Percentiles rank a stretch among this genome's conserved stretches.
Conservation (phyloP, 2,329 filamentous ascomycete species). For the Penicillium nordicum region DNA sequence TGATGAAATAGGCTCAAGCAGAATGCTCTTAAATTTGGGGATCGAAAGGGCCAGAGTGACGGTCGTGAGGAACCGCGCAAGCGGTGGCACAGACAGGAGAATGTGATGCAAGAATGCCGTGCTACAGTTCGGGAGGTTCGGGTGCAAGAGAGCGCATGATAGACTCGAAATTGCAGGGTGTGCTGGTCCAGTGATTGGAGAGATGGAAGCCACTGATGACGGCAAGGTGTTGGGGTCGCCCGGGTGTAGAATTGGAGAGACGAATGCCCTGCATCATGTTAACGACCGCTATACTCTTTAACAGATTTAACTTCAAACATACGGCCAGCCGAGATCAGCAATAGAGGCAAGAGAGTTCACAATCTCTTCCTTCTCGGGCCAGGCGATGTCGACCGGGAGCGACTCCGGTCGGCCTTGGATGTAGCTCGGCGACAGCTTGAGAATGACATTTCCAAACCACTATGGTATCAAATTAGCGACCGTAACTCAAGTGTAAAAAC, state of each 20-base stretch:
- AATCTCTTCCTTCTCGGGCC: slow-evolving; percentile 73
- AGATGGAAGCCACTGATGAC: slow-evolving; percentile 63
- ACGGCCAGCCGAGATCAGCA: slow-evolving; percentile 79
- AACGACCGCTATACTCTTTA: background rate
- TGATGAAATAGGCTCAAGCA: slow-evolving; percentile 65
- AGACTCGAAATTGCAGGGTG: slow-evolving; percentile 82
- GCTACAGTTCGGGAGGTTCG: slow-evolving; percentile 79
- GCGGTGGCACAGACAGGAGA: slow-evolving; percentile 73
- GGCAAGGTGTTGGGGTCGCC: slow-evolving; percentile 57
- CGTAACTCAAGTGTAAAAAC: slow-evolving; percentile 14
- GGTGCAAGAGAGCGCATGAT: slow-evolving; percentile 86
- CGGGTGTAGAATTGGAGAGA: slow-evolving; percentile 84
- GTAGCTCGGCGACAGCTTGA: slow-evolving; percentile 71
- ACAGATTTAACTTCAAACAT: slow-evolving; percentile 37
- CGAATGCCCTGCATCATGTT: slow-evolving; percentile 58
- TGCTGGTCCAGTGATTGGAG: slow-evolving; percentile 75
- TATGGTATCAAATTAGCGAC: slow-evolving; percentile 23
- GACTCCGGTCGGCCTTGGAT: slow-evolving; percentile 68
- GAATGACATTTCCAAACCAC: slow-evolving; percentile 62
- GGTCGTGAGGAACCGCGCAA: slow-evolving; percentile 68
- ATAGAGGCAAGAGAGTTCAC: slow-evolving; percentile 79
- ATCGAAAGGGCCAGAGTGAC: slow-evolving; percentile 67
- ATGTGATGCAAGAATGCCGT: slow-evolving; percentile 86
- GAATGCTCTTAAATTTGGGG: slow-evolving; percentile 63
- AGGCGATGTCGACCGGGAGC: slow-evolving; percentile 64